A percentile compares a stretch with the other conserved stretches of the same genome.
Evolutionary conservation across 78 protist species (phyloP).

Genomic region (Cavenderia fasciculata): DNA sequence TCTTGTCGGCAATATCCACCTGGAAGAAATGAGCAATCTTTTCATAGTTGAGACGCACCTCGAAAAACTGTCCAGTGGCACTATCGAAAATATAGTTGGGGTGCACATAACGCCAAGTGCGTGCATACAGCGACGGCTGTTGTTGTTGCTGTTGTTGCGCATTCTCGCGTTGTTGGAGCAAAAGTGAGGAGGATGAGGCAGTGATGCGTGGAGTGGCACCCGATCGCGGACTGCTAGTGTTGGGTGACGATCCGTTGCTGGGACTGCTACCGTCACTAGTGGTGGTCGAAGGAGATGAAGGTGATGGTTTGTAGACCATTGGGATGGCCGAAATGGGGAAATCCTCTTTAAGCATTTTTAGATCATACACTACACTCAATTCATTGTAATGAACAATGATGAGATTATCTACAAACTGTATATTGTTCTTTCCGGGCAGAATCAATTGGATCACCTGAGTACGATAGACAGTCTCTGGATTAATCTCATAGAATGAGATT

Average conservation of each 20-base stretch:
- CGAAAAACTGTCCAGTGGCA: conserved; percentile 50
- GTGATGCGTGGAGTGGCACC: neutral
- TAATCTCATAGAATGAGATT: conserved; percentile 47
- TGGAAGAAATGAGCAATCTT: conserved; percentile 62
- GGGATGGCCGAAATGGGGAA: conserved; percentile 73
- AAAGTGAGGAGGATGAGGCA: neutral
- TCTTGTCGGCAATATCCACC: conserved; percentile 60
- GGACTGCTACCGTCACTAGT: too few relatives aligned
- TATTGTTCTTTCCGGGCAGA: conserved; percentile 39
- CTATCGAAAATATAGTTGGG: conserved; percentile 64
- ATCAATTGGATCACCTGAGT: conserved; percentile 27
- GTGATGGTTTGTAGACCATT: conserved; percentile 2
- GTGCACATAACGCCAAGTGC: conserved; percentile 25
- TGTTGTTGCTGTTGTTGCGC: conserved; percentile 11
- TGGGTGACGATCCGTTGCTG: too few relatives aligned
- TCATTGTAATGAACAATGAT: conserved; percentile 62
- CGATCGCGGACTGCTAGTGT: too few relatives aligned
- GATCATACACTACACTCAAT: conserved; percentile 43
- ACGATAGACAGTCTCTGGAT: conserved; percentile 38
- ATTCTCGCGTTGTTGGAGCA: neutral
- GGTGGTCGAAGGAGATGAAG: too few relatives aligned
- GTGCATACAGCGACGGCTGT: neutral
- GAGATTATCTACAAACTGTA: conserved; percentile 68
- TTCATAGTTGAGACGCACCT: conserved; percentile 46
- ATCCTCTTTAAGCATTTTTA: conserved; percentile 32